Percentiles rank a stretch among this genome's conserved stretches.
These are phyloP conservation scores for Nakazawaea peltata DNA, from an alignment of 805 yeast genomes.

Conservation along the genomic window DNA sequence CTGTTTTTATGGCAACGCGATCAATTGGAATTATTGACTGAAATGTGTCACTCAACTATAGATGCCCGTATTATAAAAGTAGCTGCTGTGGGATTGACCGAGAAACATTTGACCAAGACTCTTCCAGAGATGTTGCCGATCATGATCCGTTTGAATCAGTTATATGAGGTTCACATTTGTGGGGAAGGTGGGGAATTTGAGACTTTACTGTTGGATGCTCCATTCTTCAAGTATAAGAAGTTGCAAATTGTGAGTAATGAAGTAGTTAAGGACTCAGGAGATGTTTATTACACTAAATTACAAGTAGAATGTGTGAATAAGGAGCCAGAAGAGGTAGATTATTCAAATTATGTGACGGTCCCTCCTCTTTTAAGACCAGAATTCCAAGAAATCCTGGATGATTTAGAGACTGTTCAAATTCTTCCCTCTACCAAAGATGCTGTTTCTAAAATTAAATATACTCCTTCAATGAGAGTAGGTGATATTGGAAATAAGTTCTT, in stretches of 20 bases:
- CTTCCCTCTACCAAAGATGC: background rate
- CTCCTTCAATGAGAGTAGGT: background rate
- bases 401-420: background rate
- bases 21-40: slow-evolving; percentile 71
- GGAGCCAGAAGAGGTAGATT: slow-evolving; percentile 11
- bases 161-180: slow-evolving; percentile 84
- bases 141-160: slow-evolving; percentile 45
- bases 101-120: slow-evolving; percentile 58
- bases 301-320: slow-evolving; percentile 38
- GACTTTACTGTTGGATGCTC: slow-evolving; percentile 84
- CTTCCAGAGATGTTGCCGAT: slow-evolving; percentile 55
- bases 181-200: slow-evolving; percentile 99
- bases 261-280: slow-evolving; percentile 47
- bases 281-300: slow-evolving; percentile 60
- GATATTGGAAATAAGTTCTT: slow-evolving; percentile 23
- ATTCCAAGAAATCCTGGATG: slow-evolving; percentile 2
- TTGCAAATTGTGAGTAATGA: slow-evolving; percentile 32
- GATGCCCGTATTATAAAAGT: slow-evolving; percentile 89
- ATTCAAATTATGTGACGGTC: background rate
- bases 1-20: slow-evolving; percentile 88
- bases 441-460: too few species aligned
- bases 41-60: slow-evolving; percentile 58
- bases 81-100: slow-evolving; percentile 80
- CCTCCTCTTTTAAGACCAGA: slow-evolving; percentile 4
- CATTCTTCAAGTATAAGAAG: slow-evolving; percentile 57